These are phyloP conservation scores for Dunaliella sp. DNA, from an alignment of 139 green algal genomes.

Conservation along the genomic window DNA sequence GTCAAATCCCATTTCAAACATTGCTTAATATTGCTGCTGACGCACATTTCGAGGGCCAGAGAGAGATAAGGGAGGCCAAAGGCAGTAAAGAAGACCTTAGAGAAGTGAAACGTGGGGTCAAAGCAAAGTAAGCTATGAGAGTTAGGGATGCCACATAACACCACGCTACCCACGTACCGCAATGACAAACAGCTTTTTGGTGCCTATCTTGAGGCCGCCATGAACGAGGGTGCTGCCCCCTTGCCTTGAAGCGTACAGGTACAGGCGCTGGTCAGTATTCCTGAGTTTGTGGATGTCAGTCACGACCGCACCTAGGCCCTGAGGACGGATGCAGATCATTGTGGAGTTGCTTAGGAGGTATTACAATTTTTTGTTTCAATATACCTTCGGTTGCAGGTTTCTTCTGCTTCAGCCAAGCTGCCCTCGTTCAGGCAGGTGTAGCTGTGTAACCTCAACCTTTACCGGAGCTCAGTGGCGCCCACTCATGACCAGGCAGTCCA, in stretches of 20 bases:
- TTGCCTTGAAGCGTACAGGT: conserved; percentile 31
- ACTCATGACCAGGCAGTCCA: background rate
- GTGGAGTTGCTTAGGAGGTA: background rate
- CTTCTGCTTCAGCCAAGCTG: no score
- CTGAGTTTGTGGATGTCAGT: conserved; percentile 34
- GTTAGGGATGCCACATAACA: no score
- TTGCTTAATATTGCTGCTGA: no score
- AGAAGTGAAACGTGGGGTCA: no score
- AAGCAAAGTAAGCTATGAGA: no score
- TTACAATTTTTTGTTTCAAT: background rate
- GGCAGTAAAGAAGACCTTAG: no score
- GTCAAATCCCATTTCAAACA: no score
- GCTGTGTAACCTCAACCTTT: background rate
- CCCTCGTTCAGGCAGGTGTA: background rate
- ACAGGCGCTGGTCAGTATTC: conserved; percentile 41
- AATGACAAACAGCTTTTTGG: conserved; percentile 57
- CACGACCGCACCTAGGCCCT: conserved; percentile 29
- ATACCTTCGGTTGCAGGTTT: background rate
- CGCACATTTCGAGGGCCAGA: no score
- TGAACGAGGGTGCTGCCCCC: conserved; percentile 41
- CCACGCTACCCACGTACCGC: conserved; percentile 7
- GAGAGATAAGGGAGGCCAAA: no score
- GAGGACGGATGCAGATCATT: background rate
- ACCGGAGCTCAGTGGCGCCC: background rate
- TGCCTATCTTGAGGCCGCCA: conserved; percentile 67